Evolutionary conservation across 306 rosid species (phyloP).

Genomic region (Comarum palustre): DNA sequence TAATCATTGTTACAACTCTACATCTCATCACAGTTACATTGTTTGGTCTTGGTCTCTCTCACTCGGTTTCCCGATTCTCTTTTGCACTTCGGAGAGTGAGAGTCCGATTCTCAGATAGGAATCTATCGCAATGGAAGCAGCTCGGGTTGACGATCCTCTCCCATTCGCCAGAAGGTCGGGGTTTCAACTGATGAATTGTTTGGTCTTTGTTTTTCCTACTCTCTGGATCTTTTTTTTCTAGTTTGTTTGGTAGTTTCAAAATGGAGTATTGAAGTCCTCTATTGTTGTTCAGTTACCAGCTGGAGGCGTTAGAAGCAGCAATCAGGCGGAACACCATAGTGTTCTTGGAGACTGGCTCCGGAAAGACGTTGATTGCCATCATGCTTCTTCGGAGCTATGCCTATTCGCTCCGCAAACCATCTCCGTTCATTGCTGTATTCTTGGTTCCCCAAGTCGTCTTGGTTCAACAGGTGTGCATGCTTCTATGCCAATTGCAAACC

Average conservation of each 20-base stretch:
- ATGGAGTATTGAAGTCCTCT: neutral
- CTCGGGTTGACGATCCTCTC: no score
- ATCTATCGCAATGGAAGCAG: no score
- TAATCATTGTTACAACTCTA: no score
- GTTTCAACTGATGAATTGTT: no score
- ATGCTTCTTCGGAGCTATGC: constrained; percentile 85
- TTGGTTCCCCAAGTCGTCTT: constrained; percentile 83
- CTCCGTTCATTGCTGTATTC: constrained; percentile 58
- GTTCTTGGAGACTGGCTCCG: constrained; percentile 83
- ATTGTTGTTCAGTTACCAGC: constrained; percentile 54
- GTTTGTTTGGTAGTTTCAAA: no score
- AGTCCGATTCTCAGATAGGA: neutral
- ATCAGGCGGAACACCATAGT: constrained; percentile 60
- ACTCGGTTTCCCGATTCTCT: neutral
- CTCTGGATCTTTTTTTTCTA: neutral
- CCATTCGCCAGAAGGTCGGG: constrained; percentile 86
- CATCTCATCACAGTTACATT: neutral
- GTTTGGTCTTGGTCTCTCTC: neutral
- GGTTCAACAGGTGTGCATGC: constrained; percentile 52
- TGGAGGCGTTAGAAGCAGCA: constrained; percentile 70
- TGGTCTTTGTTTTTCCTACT: no score
- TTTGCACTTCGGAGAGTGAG: no score
- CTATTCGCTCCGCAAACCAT: constrained; percentile 62
- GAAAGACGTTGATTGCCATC: constrained; percentile 82
- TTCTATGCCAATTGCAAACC: neutral